Percentiles rank a stretch among this genome's conserved stretches.
Conservation (phyloP, 305 asterid species). For the Caryopteris hybrid region DNA sequence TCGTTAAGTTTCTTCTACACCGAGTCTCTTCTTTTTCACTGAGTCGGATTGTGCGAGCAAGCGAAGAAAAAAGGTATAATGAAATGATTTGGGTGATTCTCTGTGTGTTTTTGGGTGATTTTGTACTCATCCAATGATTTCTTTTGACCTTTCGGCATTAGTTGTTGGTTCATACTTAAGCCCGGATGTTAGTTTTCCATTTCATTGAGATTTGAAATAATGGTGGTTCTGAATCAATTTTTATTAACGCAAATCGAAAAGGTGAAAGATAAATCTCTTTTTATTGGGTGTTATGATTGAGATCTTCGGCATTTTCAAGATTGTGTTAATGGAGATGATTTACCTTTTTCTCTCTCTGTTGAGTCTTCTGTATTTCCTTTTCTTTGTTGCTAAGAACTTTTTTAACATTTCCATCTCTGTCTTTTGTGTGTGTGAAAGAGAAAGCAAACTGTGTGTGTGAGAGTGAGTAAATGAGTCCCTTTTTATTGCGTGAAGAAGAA, state of each 20-base stretch:
- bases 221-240: not conserved
- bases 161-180: not conserved
- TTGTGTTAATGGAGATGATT: not conserved
- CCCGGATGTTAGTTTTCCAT: not conserved
- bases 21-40: not conserved
- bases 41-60: not conserved
- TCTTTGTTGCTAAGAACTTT: no score
- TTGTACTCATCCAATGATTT: not conserved
- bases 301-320: slow-evolving; percentile 10
- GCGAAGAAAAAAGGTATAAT: slow-evolving; percentile 3
- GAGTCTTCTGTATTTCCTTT: not conserved
- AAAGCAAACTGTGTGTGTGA: slow-evolving; percentile 4
- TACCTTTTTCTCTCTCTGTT: not conserved
- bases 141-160: not conserved
- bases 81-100: not conserved
- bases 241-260: slow-evolving; percentile 12
- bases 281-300: slow-evolving; percentile 15
- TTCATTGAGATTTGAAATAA: slow-evolving; percentile 4
- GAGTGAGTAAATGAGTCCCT: slow-evolving; percentile 21
- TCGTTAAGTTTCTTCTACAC: not conserved
- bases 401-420: slow-evolving; percentile 18
- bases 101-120: not conserved
- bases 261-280: slow-evolving; percentile 12
- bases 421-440: slow-evolving; percentile 7
- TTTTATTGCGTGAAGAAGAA: slow-evolving; percentile 46